Evolutionary conservation across 2,329 filamentous ascomycete genomes (phyloP), one percentile per base, ranked within the genome.

Genomic region (Calonectria crousiana): DNA sequence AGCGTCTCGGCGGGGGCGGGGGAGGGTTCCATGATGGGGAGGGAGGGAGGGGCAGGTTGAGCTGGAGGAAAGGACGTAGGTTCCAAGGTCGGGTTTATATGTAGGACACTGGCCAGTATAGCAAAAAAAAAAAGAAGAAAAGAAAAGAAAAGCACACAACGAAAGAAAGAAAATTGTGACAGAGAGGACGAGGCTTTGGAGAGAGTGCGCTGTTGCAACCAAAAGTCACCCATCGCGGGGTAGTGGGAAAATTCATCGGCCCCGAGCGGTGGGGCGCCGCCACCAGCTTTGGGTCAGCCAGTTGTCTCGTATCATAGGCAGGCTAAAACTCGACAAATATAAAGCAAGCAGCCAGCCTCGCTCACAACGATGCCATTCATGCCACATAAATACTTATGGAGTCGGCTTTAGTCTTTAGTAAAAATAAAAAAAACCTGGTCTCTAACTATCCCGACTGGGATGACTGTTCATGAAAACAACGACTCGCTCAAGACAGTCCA

Each of bases 1-100:
- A 97, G 91, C 13, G 88, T 86, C 82, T 92, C 90, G 56, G 68
- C 51, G 32, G 76, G 28, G 38, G 60, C 16, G 56, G 76, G 49
- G 65, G 67, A 58, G 44, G n/a, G 44, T 23, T 47, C 44, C 44
- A 47, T 47, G 44, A 47, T 23, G 44, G 44, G 23, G 32, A 9
- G 32, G 32, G 32, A 11, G 32, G 32, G 10, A 34, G 32, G 32
- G 32, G n/a, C 44, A 23, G n/a, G 23, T 8, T 47, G 44, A 47
- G 44, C 41, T 44, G 41, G n/a, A 47, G 20, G 44, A 47, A 47
- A 23, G n/a, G n/a, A n/a, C n/a, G 44, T 23, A 4, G 3, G n/a
- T 23, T 10, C 5, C 2, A 51, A 36, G 51, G 2, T 34, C 28
- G 6, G 10, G 8, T 26, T 30, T 44, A 2, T 23, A 30, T n/a